phyloP scores from a whole-genome alignment of 345 rosid genomes.

The Brassica rapa region DNA sequence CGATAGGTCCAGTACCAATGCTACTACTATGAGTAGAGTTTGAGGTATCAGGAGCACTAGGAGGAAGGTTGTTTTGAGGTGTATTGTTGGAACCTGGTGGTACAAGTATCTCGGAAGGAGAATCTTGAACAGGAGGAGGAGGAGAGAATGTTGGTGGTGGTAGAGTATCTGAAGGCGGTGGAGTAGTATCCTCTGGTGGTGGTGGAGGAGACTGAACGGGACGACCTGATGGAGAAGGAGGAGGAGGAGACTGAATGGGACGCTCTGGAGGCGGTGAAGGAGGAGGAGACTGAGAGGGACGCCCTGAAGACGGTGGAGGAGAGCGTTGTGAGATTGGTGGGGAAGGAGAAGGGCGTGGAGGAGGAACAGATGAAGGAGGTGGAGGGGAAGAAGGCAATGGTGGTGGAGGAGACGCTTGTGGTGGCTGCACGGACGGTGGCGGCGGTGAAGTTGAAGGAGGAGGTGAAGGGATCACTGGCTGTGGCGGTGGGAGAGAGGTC shows the following conservation, averaged over 20 bases:
- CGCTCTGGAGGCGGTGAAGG: constrained; percentile 22
- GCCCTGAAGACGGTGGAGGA: not conserved
- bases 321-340: not conserved
- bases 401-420: not conserved
- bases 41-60: constrained; percentile 3
- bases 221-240: not conserved
- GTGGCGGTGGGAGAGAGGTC: not conserved
- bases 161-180: not conserved
- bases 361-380: not conserved
- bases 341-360: not conserved
- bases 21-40: not conserved
- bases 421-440: not conserved
- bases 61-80: not conserved
- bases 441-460: not conserved
- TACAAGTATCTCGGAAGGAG: not conserved
- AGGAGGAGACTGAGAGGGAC: constrained; percentile 14
- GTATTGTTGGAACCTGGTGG: not conserved
- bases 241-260: constrained; percentile 23
- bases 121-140: not conserved
- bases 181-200: not conserved
- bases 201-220: not conserved
- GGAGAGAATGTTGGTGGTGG: not conserved
- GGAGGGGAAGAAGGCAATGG: not conserved
- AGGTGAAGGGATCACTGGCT: not conserved
- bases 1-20: not conserved